phyloP scores from a whole-genome alignment of 352 stramenopile genomes.

The Phytophthora ohioensis region DNA sequence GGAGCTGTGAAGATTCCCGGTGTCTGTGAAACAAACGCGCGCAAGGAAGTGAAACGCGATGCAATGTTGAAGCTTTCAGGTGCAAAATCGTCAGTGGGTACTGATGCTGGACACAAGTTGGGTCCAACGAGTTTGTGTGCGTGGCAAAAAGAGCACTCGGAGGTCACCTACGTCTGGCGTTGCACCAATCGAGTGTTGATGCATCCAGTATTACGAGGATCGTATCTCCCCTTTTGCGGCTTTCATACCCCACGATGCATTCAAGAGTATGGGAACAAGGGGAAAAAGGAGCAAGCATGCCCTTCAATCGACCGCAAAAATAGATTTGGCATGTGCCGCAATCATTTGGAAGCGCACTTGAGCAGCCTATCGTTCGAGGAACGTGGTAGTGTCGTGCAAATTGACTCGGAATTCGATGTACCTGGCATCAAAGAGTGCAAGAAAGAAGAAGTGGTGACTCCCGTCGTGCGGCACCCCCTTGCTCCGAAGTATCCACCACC shows the following conservation, averaged over 20 bases:
- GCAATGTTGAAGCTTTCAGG: slow-evolving; percentile 28
- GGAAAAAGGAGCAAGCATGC: slow-evolving; percentile 45
- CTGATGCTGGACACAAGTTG: slow-evolving; percentile 13
- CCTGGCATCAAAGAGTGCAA: slow-evolving; percentile 68
- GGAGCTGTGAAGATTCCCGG: slow-evolving; percentile 50
- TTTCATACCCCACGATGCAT: slow-evolving; percentile 73
- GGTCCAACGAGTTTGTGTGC: slow-evolving; percentile 42
- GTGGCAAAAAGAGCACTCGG: slow-evolving; percentile 71
- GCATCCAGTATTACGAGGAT: slow-evolving; percentile 59
- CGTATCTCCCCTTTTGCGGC: slow-evolving; percentile 71
- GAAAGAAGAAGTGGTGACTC: slow-evolving; percentile 32
- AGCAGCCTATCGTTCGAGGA: slow-evolving; percentile 60
- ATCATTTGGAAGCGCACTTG: slow-evolving; percentile 73
- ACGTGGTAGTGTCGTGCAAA: slow-evolving; percentile 49
- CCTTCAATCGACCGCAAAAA: slow-evolving; percentile 64
- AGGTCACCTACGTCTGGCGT: slow-evolving; percentile 61
- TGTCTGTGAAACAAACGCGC: slow-evolving; percentile 40
- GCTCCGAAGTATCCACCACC: slow-evolving; percentile 60
- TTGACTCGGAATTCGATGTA: slow-evolving; percentile 73
- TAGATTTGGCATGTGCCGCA: slow-evolving; percentile 71
- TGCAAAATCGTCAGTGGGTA: background rate
- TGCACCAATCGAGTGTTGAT: slow-evolving; percentile 69
- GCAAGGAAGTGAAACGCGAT: slow-evolving; percentile 26
- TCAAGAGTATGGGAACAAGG: slow-evolving; percentile 61
- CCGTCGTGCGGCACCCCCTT: slow-evolving; percentile 51